Evolutionary conservation across 1,284 basidiomycete genomes (phyloP).

Genomic region (Irpex lacteus): DNA sequence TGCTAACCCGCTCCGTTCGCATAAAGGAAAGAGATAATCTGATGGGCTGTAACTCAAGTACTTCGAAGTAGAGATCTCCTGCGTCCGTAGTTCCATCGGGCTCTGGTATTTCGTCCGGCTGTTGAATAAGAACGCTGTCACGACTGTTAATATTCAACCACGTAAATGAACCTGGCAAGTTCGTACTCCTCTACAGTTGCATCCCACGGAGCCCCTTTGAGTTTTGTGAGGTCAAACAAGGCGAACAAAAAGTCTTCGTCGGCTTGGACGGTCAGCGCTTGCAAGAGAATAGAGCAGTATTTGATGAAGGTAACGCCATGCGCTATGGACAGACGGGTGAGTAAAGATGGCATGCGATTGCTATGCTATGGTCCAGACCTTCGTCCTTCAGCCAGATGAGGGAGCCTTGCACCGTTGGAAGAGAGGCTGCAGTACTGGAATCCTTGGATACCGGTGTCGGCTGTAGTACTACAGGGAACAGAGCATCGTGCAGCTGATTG

Average conservation of each 20-base stretch:
- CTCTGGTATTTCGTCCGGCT: constrained; percentile 79
- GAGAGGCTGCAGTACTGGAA: constrained; percentile 74
- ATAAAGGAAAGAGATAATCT: constrained; percentile 94
- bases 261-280: constrained; percentile 92
- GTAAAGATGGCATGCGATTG: neutral
- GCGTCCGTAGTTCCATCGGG: constrained; percentile 66
- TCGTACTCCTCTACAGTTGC: constrained; percentile 73
- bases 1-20: constrained; percentile 91
- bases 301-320: constrained; percentile 98
- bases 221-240: constrained; percentile 88
- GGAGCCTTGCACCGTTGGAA: constrained; percentile 90
- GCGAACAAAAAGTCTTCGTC: constrained; percentile 98
- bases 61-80: constrained; percentile 92
- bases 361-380: constrained; percentile 46
- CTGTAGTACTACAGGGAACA: constrained; percentile 95
- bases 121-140: constrained; percentile 72
- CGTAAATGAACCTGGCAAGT: neutral
- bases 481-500: constrained; percentile 95
- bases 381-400: constrained; percentile 92
- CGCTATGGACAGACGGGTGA: constrained; percentile 41
- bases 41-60: constrained; percentile 96
- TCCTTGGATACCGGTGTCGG: constrained; percentile 91
- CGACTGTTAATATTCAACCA: neutral
- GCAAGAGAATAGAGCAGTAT: constrained; percentile 92
- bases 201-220: constrained; percentile 90